Conservation (phyloP, 345 rosid genomes). For the Angophora floribunda region DNA sequence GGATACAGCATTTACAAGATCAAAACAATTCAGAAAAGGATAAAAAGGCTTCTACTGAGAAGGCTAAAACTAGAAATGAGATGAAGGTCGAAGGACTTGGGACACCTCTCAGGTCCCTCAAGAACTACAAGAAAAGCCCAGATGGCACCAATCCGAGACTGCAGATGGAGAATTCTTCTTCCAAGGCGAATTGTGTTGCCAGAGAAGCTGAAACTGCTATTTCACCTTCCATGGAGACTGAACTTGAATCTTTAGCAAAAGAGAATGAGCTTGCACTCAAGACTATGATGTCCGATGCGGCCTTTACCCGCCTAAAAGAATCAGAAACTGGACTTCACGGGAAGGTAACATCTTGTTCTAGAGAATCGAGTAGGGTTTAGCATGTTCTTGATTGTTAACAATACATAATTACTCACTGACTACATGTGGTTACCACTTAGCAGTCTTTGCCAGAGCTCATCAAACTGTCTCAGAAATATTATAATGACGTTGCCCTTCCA, state of each 20-base stretch:
- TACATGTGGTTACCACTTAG: conserved; percentile 5
- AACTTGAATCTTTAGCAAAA: conserved; percentile 33
- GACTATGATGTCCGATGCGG: conserved; percentile 59
- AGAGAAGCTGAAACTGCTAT: conserved; percentile 27
- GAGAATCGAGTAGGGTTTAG: background rate
- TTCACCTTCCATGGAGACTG: conserved; percentile 35
- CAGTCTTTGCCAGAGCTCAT: conserved; percentile 86
- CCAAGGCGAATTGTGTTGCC: conserved; percentile 20
- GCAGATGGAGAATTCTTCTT: conserved; percentile 23
- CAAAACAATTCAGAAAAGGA: conserved; percentile 79
- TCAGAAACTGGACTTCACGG: conserved; percentile 90
- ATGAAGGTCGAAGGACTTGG: conserved; percentile 98
- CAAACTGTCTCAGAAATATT: conserved; percentile 75
- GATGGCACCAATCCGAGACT: conserved; percentile 33
- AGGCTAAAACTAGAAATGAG: conserved; percentile 65
- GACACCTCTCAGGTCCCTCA: conserved; percentile 82
- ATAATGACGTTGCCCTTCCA: conserved; percentile 87
- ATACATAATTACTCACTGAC: background rate
- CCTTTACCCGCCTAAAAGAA: conserved; percentile 71
- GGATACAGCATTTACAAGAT: conserved; percentile 98
- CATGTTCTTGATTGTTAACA: background rate
- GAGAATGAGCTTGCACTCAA: conserved; percentile 51
- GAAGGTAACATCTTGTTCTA: conserved; percentile 38
- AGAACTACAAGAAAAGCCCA: conserved; percentile 57
- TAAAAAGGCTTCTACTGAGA: conserved; percentile 57